These are phyloP conservation scores for Suillus plorans DNA, from an alignment of 768 basidiomycete genomes.

Conservation along the genomic window DNA sequence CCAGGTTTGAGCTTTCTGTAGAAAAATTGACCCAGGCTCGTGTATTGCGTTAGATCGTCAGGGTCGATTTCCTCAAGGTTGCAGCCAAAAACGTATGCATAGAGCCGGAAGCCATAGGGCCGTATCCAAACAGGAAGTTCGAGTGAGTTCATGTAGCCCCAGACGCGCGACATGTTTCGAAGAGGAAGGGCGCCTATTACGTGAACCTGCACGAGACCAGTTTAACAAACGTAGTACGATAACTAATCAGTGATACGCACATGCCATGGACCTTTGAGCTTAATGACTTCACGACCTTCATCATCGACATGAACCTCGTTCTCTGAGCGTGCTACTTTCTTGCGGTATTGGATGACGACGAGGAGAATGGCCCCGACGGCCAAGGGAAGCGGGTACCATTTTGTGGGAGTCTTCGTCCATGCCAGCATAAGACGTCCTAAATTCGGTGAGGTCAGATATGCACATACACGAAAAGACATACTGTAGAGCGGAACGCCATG, in stretches of 20 bases:
- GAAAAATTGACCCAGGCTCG: constrained; percentile 93
- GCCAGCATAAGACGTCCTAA: constrained; percentile 68
- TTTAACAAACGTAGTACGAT: constrained; percentile 2
- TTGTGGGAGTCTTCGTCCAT: constrained; percentile 86
- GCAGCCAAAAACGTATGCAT: constrained; percentile 88
- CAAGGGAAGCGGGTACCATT: constrained; percentile 93
- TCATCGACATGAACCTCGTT: constrained; percentile 78
- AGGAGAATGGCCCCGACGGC: constrained; percentile 90
- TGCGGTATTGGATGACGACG: constrained; percentile 73
- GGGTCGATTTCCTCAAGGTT: constrained; percentile 89
- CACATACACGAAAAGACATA: constrained; percentile 9
- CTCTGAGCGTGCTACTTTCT: constrained; percentile 46
- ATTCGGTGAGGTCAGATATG: constrained; percentile 10
- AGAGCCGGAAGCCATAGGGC: constrained; percentile 85
- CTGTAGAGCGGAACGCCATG: constrained; percentile 51
- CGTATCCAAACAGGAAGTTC: constrained; percentile 94
- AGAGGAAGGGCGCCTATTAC: constrained; percentile 94
- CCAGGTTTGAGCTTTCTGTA: constrained; percentile 85
- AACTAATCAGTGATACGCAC: constrained; percentile 42
- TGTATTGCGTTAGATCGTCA: constrained; percentile 74
- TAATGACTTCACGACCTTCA: constrained; percentile 78
- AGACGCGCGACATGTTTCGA: constrained; percentile 91
- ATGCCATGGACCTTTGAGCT: constrained; percentile 91
- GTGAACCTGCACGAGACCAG: constrained; percentile 65
- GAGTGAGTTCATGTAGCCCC: constrained; percentile 94